Percentiles rank a stretch among this genome's conserved stretches.
Evolutionary conservation across 2,329 filamentous ascomycete genomes (phyloP).

Genomic region (Colletotrichum liriopes): DNA sequence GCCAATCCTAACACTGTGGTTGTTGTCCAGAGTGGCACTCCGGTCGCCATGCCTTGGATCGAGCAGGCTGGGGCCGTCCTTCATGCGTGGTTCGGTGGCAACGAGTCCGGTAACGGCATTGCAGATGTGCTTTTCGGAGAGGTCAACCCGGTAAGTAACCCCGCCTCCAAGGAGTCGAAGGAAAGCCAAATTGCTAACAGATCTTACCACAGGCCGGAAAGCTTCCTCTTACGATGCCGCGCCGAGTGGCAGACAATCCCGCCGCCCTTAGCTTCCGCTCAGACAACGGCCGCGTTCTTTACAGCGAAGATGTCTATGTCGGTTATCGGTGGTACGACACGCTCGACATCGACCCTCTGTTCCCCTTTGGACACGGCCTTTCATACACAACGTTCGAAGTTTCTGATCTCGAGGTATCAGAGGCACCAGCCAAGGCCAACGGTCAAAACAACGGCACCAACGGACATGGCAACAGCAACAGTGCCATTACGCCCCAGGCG

Average conservation of each 20-base stretch:
- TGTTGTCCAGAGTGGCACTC: constrained; percentile 73
- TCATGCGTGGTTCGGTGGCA: constrained; percentile 50
- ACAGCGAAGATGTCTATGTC: constrained; percentile 81
- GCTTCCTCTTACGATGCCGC: constrained; percentile 80
- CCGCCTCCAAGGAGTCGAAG: not conserved
- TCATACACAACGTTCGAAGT: constrained; percentile 76
- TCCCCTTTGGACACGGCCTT: constrained; percentile 79
- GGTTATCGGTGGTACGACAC: constrained; percentile 80
- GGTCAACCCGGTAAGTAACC: constrained; percentile 56
- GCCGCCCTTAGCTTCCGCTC: constrained; percentile 77
- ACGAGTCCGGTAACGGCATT: constrained; percentile 47
- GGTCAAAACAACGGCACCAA: constrained; percentile 40
- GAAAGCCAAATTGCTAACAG: not conserved
- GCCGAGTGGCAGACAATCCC: constrained; percentile 75
- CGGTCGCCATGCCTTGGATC: constrained; percentile 65
- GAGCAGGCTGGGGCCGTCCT: constrained; percentile 58
- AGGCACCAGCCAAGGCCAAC: constrained; percentile 56
- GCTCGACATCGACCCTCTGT: constrained; percentile 63
- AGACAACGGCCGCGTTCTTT: constrained; percentile 76
- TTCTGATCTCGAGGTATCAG: constrained; percentile 61
- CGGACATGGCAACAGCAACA: constrained; percentile 39
- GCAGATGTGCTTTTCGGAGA: constrained; percentile 49
- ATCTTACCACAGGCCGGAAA: constrained; percentile 73
- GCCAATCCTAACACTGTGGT: constrained; percentile 73
- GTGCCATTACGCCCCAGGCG: constrained; percentile 61